Percentiles rank a stretch among this genome's conserved stretches.
Evolutionary conservation across 2,329 filamentous ascomycete species (phyloP).

Genomic region (Trichoderma simmonsii): DNA sequence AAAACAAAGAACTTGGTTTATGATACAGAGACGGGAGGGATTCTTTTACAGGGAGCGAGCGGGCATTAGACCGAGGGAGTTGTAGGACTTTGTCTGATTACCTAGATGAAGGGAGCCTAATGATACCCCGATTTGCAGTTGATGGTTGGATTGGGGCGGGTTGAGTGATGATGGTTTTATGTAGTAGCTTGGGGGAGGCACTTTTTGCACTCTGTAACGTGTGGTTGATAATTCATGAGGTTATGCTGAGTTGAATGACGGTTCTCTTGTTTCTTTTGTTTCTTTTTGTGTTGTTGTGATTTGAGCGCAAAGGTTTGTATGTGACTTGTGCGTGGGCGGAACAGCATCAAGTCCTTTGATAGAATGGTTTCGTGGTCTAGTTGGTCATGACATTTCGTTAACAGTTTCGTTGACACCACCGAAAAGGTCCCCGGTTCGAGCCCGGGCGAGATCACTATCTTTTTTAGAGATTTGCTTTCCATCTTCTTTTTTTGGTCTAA

Average conservation of each 20-base stretch:
- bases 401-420: slow-evolving; percentile 17
- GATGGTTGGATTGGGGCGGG: not conserved
- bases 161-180: not conserved
- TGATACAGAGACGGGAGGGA: slow-evolving; percentile 13
- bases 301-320: not conserved
- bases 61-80: slow-evolving; percentile 9
- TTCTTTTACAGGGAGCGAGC: slow-evolving; percentile 1
- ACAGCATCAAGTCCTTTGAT: not conserved
- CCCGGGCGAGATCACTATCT: slow-evolving; percentile 19
- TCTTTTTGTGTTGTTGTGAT: not conserved
- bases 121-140: slow-evolving; percentile 37
- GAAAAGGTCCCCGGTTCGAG: slow-evolving; percentile 21
- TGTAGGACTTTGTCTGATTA: slow-evolving; percentile 19
- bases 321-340: not conserved
- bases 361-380: slow-evolving; percentile 20
- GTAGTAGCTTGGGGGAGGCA: not conserved
- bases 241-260: not conserved
- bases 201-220: not conserved
- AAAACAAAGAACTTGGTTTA: slow-evolving; percentile 16
- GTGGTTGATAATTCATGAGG: not conserved
- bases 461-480: not conserved
- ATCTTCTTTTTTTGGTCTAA: not conserved
- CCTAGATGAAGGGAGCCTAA: slow-evolving; percentile 34
- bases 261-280: not conserved
- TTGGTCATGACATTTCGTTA: slow-evolving; percentile 21